A percentile compares a stretch with the other conserved stretches of the same genome.
These are phyloP conservation scores for Sporothrix euskadiensis DNA, from an alignment of 2,329 filamentous ascomycete species.

Conservation along the genomic window DNA sequence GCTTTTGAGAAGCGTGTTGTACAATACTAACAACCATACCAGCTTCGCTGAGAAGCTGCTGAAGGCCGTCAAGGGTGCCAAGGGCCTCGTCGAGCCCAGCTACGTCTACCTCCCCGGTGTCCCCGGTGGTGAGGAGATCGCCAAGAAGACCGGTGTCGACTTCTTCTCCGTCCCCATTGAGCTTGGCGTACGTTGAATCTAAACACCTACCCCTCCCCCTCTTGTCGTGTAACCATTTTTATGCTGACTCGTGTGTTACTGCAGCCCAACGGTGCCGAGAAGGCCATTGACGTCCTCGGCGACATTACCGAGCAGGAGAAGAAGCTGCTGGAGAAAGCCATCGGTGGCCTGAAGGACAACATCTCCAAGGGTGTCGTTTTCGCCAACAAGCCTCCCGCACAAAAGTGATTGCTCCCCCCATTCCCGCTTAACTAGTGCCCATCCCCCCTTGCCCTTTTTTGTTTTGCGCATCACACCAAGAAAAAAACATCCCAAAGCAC, in stretches of 20 bases:
- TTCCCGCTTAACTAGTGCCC: slow-evolving; percentile 31
- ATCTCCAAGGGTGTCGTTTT: slow-evolving; percentile 93
- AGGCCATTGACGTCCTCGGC: slow-evolving; percentile 76
- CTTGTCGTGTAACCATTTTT: slow-evolving; percentile 17
- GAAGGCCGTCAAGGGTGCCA: slow-evolving; percentile 83
- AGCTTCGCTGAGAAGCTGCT: slow-evolving; percentile 95
- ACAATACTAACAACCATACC: slow-evolving; percentile 15
- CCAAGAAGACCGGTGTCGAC: slow-evolving; percentile 78
- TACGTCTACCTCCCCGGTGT: slow-evolving; percentile 94
- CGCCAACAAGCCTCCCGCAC: slow-evolving; percentile 73
- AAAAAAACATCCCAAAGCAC: slow-evolving; percentile 19
- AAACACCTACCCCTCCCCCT: not conserved
- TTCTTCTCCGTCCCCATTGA: slow-evolving; percentile 97
- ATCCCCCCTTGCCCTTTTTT: slow-evolving; percentile 21
- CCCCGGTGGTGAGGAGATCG: slow-evolving; percentile 80
- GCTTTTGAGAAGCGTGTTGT: not conserved
- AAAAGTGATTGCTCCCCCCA: slow-evolving; percentile 68
- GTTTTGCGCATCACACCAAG: slow-evolving; percentile 12
- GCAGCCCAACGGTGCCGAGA: slow-evolving; percentile 80
- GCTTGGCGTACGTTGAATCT: slow-evolving; percentile 73
- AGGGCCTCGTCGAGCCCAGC: slow-evolving; percentile 89
- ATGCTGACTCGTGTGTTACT: slow-evolving; percentile 36
- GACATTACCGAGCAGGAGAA: slow-evolving; percentile 84
- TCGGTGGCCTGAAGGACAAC: slow-evolving; percentile 83
- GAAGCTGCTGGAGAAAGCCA: slow-evolving; percentile 73